Base-by-base conservation (phyloP, 305 asterid species). In the Nicotiana rustica region DNA sequence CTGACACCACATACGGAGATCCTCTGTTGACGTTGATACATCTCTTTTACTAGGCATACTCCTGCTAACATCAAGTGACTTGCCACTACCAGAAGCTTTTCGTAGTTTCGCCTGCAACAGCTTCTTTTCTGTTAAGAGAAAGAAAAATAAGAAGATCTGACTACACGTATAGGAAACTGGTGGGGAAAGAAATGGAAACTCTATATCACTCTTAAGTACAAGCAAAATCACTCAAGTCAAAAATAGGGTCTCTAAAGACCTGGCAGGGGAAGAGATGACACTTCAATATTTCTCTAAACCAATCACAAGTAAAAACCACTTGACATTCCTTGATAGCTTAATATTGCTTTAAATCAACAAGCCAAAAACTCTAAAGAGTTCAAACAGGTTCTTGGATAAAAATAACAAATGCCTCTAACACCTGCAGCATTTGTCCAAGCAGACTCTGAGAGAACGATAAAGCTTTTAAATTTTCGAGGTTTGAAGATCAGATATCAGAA, bases 11-110 rank as follows among this genome's bases (percentile, higher is more conserved):
- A 83, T 92, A 96, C 99, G 93, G 86, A 94, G 96, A 92, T 92
- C 97, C 86, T 91, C 97, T 17, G 98, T 96, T 81, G 97, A 91
- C 67, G 98, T 96, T 65, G 99, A 89, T 60, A 87, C 90, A 84
- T 94, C 97, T 84, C 89, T 88, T 81, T 86, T 90, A 80, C 79
- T 78, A 79, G 85, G 55, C 82, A 90, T 84, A 82, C 84, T 88
- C 91, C 86, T 87, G 89, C 82, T 88, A 71, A 87, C 80, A 82
- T 89, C 91, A 49, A 25, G 82, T 67, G 90, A 86, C 86, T 91
- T 94, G 85, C 90, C 93, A 87, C 90, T 88, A 10, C 92, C 86
- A 62, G 97, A 93, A 85, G 96, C 90, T 89, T 93, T 92, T 84
- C 97, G 85, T 78, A 96, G 88, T 89, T 90, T 93, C 77, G 91